Evolutionary conservation across 306 rosid genomes (phyloP).

Genomic region (Hippophae gyantsensis): DNA sequence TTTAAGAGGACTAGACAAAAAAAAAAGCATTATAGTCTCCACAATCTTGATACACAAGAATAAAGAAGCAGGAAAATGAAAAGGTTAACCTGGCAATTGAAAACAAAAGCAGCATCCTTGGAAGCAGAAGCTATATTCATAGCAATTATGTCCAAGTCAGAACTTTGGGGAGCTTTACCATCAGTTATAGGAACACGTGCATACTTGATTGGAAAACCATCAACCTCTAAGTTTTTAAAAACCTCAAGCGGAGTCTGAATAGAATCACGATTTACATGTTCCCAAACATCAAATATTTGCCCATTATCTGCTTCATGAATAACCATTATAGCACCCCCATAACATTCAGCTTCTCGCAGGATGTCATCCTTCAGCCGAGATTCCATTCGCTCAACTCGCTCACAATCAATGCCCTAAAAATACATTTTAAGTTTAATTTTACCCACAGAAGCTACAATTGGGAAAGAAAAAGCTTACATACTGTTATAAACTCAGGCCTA

Average conservation of each 20-base stretch:
- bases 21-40: neutral
- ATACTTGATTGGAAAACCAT: constrained; percentile 75
- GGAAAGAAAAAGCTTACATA: constrained; percentile 4
- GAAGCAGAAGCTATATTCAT: constrained; percentile 68
- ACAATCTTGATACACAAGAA: constrained; percentile 2
- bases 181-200: constrained; percentile 94
- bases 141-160: constrained; percentile 69
- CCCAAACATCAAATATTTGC: constrained; percentile 87
- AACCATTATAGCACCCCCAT: constrained; percentile 79
- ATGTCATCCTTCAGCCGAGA: constrained; percentile 81
- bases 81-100: constrained; percentile 74
- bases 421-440: constrained; percentile 17
- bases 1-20: constrained; percentile 9
- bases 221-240: constrained; percentile 60
- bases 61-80: constrained; percentile 14
- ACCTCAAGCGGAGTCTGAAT: constrained; percentile 89
- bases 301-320: constrained; percentile 79
- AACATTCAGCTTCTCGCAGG: constrained; percentile 67
- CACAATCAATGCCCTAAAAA: constrained; percentile 76
- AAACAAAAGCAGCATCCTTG: constrained; percentile 70
- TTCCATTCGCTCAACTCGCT: constrained; percentile 89
- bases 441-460: constrained; percentile 17
- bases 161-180: constrained; percentile 90
- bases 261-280: constrained; percentile 48
- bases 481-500: no score